A percentile compares a stretch with the other conserved stretches of the same genome.
Conservation (phyloP, 441 rosid species). For the Oxalis stricta region DNA sequence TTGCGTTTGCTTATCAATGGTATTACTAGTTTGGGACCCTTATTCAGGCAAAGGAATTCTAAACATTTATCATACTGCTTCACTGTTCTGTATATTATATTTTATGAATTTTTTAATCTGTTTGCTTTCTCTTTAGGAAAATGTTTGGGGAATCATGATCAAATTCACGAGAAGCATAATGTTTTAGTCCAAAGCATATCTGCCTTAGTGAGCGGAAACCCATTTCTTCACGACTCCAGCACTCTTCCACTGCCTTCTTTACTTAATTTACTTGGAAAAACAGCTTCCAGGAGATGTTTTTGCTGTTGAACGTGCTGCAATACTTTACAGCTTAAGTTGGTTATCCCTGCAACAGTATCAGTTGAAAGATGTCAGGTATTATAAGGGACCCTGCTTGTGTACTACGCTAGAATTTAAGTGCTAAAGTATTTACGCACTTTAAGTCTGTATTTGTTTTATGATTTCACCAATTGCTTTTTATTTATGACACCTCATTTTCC, state of each 20-base stretch:
- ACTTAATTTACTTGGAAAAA: conserved; percentile 53
- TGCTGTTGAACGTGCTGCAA: conserved; percentile 56
- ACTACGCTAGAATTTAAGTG: background rate
- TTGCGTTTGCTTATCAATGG: no score
- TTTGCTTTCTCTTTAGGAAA: conserved; percentile 38
- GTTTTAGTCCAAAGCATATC: conserved; percentile 46
- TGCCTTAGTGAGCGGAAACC: conserved; percentile 36
- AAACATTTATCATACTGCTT: no score
- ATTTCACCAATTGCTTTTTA: background rate
- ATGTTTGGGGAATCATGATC: conserved; percentile 38
- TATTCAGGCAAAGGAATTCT: no score
- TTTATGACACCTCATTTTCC: background rate
- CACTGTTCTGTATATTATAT: conserved; percentile 7
- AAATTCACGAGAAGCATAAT: conserved; percentile 53
- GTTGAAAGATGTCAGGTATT: conserved; percentile 47
- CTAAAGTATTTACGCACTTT: background rate
- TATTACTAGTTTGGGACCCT: no score
- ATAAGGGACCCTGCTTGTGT: background rate
- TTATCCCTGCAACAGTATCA: conserved; percentile 35
- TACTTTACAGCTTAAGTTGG: conserved; percentile 61
- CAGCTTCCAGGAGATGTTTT: conserved; percentile 48
- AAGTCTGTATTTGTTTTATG: background rate
- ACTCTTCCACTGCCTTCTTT: conserved; percentile 22
- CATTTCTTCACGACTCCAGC: conserved; percentile 20
- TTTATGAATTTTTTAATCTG: conserved; percentile 5